phyloP scores from a whole-genome alignment of 495 filamentous ascomycete species.

The Niebla homalea region DNA sequence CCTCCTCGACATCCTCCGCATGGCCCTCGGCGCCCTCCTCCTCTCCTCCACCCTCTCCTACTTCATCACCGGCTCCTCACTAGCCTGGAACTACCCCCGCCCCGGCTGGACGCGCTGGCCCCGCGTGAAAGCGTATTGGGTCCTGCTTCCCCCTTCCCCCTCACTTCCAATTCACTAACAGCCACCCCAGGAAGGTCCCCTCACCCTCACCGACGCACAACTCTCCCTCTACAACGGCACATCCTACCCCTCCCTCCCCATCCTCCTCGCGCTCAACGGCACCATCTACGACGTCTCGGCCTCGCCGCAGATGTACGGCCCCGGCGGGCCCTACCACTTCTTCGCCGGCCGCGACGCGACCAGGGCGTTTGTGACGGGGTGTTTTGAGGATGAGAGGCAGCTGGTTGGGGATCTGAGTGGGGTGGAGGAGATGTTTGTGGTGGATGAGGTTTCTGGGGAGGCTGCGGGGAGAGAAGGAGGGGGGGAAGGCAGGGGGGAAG shows the following conservation, averaged over 20 bases:
- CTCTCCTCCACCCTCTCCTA: slow-evolving; percentile 63
- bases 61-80: slow-evolving; percentile 60
- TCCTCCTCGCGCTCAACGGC: slow-evolving; percentile 89
- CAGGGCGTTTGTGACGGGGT: slow-evolving; percentile 90
- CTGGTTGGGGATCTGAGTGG: slow-evolving; percentile 69
- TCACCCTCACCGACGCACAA: slow-evolving; percentile 55
- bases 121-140: slow-evolving; percentile 49
- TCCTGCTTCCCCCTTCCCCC: slow-evolving; percentile 20
- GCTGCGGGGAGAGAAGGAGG: slow-evolving; percentile 30
- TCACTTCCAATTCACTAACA: slow-evolving; percentile 11
- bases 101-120: slow-evolving; percentile 54
- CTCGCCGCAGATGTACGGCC: slow-evolving; percentile 67
- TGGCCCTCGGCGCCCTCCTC: slow-evolving; percentile 54
- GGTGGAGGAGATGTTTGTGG: slow-evolving; percentile 80
- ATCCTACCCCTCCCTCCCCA: slow-evolving; percentile 51
- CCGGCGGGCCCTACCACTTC: slow-evolving; percentile 75
- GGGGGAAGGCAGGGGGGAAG: slow-evolving; percentile 37
- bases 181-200: slow-evolving; percentile 32
- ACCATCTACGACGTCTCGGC: slow-evolving; percentile 85
- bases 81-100: slow-evolving; percentile 50
- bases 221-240: slow-evolving; percentile 67
- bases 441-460: slow-evolving; percentile 44
- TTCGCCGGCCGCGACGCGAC: slow-evolving; percentile 82
- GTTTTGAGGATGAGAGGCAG: slow-evolving; percentile 55
- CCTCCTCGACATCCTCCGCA: slow-evolving; percentile 60